phyloP scores from a whole-genome alignment of 2,329 filamentous ascomycete species.

The Stylonectria norvegica region DNA sequence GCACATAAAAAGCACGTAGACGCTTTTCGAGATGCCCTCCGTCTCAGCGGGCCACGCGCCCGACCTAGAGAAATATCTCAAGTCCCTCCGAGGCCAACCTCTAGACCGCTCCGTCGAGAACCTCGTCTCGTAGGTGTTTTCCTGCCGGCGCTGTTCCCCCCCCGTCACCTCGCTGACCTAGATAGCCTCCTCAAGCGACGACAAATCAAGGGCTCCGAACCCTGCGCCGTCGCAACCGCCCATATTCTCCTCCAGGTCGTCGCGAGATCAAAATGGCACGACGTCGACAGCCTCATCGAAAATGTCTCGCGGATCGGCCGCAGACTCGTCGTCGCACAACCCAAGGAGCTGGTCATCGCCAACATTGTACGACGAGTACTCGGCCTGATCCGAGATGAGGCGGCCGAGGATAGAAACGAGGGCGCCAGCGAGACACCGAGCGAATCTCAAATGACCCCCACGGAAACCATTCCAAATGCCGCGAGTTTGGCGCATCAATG shows the following conservation, averaged over 20 bases:
- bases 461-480: conserved; percentile 37
- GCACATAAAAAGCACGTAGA: neutral
- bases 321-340: conserved; percentile 76
- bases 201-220: conserved; percentile 82
- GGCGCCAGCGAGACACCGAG: conserved; percentile 57
- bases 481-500: conserved; percentile 29
- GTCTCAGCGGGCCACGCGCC: conserved; percentile 52
- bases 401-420: conserved; percentile 73
- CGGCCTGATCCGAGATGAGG: conserved; percentile 87
- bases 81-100: conserved; percentile 69
- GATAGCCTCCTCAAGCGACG: conserved; percentile 79
- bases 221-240: conserved; percentile 87
- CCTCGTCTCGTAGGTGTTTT: conserved; percentile 67
- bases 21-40: conserved; percentile 35
- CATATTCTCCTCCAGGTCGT: conserved; percentile 86
- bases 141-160: neutral
- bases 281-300: conserved; percentile 74
- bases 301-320: conserved; percentile 77
- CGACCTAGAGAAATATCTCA: conserved; percentile 73
- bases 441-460: conserved; percentile 39
- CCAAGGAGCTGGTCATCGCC: conserved; percentile 85
- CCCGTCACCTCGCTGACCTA: conserved; percentile 4
- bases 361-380: conserved; percentile 92
- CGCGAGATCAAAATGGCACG: conserved; percentile 72
- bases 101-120: conserved; percentile 81